A percentile compares a stretch with the other conserved stretches of the same genome.
These are phyloP conservation scores for Phytophthora sansomeana DNA, from an alignment of 352 stramenopile species.

Conservation along the genomic window DNA sequence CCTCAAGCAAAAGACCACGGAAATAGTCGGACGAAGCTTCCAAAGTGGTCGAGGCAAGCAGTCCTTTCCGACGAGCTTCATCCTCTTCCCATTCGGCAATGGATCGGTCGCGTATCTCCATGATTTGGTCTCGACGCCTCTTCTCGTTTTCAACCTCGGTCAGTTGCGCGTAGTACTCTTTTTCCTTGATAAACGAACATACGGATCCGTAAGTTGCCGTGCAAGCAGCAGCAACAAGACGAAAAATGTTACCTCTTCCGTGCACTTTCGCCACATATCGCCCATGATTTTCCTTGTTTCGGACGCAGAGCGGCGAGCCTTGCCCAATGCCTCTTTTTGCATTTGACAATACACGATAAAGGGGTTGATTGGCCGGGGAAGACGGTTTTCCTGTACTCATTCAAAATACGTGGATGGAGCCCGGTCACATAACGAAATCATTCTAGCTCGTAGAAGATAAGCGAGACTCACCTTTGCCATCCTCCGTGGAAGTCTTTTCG, in stretches of 20 bases:
- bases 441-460: not conserved
- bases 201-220: not conserved
- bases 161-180: constrained; percentile 80
- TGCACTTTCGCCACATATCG: constrained; percentile 86
- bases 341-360: constrained; percentile 89
- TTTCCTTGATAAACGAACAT: constrained; percentile 46
- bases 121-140: constrained; percentile 70
- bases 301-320: constrained; percentile 65
- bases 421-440: not conserved
- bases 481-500: constrained; percentile 36
- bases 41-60: constrained; percentile 63
- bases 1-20: constrained; percentile 73
- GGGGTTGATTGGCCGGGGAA: constrained; percentile 75
- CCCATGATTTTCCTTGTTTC: constrained; percentile 84
- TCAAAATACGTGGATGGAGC: too few relatives aligned
- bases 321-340: constrained; percentile 69
- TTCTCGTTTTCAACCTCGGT: constrained; percentile 86
- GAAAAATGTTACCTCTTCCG: constrained; percentile 56
- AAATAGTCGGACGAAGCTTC: constrained; percentile 69
- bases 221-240: not conserved
- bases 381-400: constrained; percentile 52
- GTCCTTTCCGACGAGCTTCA: constrained; percentile 65
- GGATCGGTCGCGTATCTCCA: constrained; percentile 72
- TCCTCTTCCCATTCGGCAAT: constrained; percentile 86
- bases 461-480: constrained; percentile 36